Evolutionary conservation across 1,139 yeast species (phyloP).

Genomic region (Kodamaea suecica): DNA sequence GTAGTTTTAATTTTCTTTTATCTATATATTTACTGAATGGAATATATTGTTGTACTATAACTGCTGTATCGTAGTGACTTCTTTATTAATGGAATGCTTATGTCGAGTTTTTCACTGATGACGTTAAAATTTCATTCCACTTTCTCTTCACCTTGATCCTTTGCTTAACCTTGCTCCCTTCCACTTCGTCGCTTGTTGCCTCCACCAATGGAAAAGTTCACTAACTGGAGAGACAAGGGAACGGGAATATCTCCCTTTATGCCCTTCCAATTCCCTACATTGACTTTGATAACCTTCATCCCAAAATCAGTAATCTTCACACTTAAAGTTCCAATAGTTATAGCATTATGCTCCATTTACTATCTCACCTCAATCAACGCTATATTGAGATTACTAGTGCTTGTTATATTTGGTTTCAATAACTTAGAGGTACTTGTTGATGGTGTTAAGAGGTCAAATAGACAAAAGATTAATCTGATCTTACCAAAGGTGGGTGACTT

Average conservation of each 20-base stretch:
- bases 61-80: no score
- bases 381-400: conserved; percentile 9
- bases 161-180: no score
- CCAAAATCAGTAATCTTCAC: conserved; percentile 20
- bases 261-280: conserved; percentile 33
- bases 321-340: conserved; percentile 25
- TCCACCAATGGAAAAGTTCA: conserved; percentile 63
- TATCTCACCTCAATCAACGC: conserved; percentile 11
- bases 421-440: conserved; percentile 44
- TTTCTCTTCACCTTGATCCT: no score
- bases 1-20: conserved; percentile 11
- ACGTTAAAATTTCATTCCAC: no score
- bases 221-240: conserved; percentile 73
- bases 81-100: no score
- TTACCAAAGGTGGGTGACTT: conserved; percentile 44
- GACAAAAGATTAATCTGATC: conserved; percentile 25
- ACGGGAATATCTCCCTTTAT: conserved; percentile 81
- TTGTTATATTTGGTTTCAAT: conserved; percentile 25
- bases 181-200: no score
- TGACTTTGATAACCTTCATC: conserved; percentile 10
- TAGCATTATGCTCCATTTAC: conserved; percentile 7
- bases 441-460: conserved; percentile 49
- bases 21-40: conserved; percentile 3
- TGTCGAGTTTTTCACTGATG: no score
- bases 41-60: conserved; percentile 5